Conservation (phyloP, 2,329 filamentous ascomycete genomes). For the Bipolaris zeicola region DNA sequence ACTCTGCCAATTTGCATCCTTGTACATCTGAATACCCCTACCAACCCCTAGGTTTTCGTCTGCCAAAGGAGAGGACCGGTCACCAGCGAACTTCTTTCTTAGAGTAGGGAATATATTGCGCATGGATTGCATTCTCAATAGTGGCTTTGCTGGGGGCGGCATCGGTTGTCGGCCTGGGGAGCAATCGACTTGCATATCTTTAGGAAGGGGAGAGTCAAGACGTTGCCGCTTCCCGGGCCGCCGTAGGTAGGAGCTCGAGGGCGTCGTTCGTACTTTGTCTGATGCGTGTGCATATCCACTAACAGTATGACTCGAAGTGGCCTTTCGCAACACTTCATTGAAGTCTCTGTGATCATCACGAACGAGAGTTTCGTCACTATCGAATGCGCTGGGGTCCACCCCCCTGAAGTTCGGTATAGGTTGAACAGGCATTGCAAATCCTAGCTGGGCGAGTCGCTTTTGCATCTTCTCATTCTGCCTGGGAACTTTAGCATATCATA, state of each 20-base stretch:
- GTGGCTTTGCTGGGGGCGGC: constrained; percentile 45
- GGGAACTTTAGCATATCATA: constrained; percentile 13
- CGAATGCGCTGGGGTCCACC: constrained; percentile 13
- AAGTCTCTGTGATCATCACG: not conserved
- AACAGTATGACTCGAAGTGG: constrained; percentile 33
- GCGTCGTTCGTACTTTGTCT: constrained; percentile 8
- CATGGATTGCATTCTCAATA: constrained; percentile 36
- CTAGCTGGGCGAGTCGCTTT: constrained; percentile 33
- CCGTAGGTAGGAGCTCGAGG: constrained; percentile 19
- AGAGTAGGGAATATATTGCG: constrained; percentile 32
- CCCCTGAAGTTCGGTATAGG: constrained; percentile 30
- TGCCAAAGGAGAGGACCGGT: constrained; percentile 8
- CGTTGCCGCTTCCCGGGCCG: constrained; percentile 42
- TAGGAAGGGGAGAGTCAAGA: constrained; percentile 35
- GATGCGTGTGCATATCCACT: constrained; percentile 28
- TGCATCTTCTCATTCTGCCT: constrained; percentile 42
- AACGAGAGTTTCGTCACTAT: constrained; percentile 15
- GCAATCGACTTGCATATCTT: constrained; percentile 19
- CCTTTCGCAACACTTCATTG: constrained; percentile 15
- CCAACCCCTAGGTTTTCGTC: not conserved
- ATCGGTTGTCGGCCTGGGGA: constrained; percentile 43
- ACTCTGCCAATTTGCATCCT: constrained; percentile 17
- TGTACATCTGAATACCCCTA: constrained; percentile 21
- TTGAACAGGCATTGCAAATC: constrained; percentile 36
- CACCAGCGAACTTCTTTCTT: constrained; percentile 30